These are phyloP conservation scores for Morella rubra DNA, from an alignment of 306 rosid genomes.

Conservation along the genomic window DNA sequence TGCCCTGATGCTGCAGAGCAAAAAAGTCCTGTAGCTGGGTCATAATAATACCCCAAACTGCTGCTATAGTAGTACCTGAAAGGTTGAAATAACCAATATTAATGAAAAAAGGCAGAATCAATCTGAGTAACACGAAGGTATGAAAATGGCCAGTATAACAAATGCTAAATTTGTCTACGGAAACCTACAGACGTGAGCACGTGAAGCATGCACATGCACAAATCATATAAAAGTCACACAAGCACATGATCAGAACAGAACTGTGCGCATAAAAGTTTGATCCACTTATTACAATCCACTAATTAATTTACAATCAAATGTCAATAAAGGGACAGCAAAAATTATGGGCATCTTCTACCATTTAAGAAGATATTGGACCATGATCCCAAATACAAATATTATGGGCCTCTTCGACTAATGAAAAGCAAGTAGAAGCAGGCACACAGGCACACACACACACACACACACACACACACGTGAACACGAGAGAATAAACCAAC, in stretches of 20 bases:
- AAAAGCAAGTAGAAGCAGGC: not conserved
- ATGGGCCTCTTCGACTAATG: not conserved
- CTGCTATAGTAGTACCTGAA: conserved; percentile 77
- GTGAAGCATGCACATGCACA: not conserved
- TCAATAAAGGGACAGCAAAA: not conserved
- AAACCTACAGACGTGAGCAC: no score
- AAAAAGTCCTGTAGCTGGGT: conserved; percentile 40
- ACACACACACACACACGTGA: no score
- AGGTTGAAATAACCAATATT: conserved; percentile 11
- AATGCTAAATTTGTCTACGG: not conserved
- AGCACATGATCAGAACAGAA: no score
- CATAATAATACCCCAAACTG: conserved; percentile 39
- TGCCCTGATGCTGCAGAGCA: conserved; percentile 63
- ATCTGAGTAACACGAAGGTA: not conserved
- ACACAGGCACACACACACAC: not conserved
- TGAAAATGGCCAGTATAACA: not conserved
- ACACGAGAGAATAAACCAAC: no score
- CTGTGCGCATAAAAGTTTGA: no score
- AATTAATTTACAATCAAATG: not conserved
- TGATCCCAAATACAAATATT: not conserved
- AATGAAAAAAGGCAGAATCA: not conserved
- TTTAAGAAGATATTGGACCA: not conserved
- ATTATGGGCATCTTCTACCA: no score
- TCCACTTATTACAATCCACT: not conserved
- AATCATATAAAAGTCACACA: not conserved